Evolutionary conservation across 768 basidiomycete genomes (phyloP).

Genomic region (Tremella yokohamensis): DNA sequence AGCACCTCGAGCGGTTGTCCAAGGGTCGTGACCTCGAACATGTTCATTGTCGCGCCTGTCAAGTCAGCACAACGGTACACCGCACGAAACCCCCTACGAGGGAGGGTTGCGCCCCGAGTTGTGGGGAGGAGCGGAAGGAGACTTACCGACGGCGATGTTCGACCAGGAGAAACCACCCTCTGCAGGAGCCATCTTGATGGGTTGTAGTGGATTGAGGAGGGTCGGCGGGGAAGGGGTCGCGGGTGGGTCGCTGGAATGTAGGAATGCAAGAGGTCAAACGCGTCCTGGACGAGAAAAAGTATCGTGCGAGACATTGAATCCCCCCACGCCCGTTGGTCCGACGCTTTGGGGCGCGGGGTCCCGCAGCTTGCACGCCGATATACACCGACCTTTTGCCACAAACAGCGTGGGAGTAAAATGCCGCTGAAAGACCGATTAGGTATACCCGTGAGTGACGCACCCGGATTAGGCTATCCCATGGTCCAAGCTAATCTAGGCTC

Average conservation of each 20-base stretch:
- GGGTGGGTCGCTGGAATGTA: neutral
- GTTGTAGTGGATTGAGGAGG: neutral
- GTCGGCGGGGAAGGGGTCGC: neutral
- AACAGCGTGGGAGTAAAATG: too few species aligned
- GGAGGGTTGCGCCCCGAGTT: neutral
- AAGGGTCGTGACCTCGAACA: constrained; percentile 87
- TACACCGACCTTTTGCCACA: too few species aligned
- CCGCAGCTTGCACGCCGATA: neutral
- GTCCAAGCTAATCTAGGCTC: too few species aligned
- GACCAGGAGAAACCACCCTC: constrained; percentile 53
- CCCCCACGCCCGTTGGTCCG: constrained; percentile 5
- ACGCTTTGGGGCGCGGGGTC: constrained; percentile 2
- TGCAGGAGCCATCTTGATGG: constrained; percentile 58
- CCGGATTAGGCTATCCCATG: too few species aligned
- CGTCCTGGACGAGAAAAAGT: neutral
- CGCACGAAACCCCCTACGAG: constrained; percentile 2
- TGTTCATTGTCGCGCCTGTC: constrained; percentile 93
- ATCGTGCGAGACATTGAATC: neutral
- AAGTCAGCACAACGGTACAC: neutral
- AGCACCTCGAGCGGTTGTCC: constrained; percentile 97
- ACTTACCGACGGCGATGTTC: constrained; percentile 52
- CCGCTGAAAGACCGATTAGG: too few species aligned
- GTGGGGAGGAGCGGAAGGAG: constrained; percentile 4
- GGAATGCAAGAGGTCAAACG: neutral
- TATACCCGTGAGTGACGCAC: too few species aligned